Evolutionary conservation across 2,329 filamentous ascomycete species (phyloP), one percentile per base, ranked within the genome.

Genomic region (Neobulgaria alba): DNA sequence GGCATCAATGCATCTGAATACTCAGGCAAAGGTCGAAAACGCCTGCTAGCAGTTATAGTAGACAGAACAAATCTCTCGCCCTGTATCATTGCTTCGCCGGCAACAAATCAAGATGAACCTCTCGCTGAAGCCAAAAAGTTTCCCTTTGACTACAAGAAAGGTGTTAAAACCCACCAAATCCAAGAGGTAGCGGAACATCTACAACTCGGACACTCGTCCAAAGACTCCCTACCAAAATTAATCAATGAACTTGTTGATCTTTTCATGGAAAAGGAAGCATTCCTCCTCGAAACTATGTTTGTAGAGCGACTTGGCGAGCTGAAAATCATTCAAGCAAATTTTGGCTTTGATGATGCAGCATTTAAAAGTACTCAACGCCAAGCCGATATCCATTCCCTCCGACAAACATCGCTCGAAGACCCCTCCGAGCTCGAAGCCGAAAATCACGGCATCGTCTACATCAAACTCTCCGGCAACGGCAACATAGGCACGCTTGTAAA

Each of bases 401-500:
- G 79, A 17, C 69, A 77, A 45, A 61, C 62, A 18, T 58, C 66
- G 3, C 55, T 63, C 3, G 70, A 79, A 53, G 69, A 76, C 8
- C 60, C 68, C 0, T 68, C 69, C 36, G 79, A 82, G 53, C 62
- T 75, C 3, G 73, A 77, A 50, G 81, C 76, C 2, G 79, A 82
- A 56, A 69, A 73, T 43, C 67, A 79, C 43, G 85, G 85, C 3
- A 87, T 94, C 52, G 83, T 92, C 1, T 93, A 89, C 59, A 73
- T 93, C 48, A 80, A 75, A 53, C 69, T 75, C 2, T 59, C 53
- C 9, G 68, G 71, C 2, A 57, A 67, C 39, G 75, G 71, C 39
- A 78, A 78, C 47, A 80, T 94, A 39, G 88, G 86, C 29, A 94
- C 84, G 1, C 68, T 93, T 48, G 86, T 94, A 49, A 95, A 95